phyloP scores from a whole-genome alignment of 1,284 basidiomycete genomes.

The Microbotryomycetes sp. region DNA sequence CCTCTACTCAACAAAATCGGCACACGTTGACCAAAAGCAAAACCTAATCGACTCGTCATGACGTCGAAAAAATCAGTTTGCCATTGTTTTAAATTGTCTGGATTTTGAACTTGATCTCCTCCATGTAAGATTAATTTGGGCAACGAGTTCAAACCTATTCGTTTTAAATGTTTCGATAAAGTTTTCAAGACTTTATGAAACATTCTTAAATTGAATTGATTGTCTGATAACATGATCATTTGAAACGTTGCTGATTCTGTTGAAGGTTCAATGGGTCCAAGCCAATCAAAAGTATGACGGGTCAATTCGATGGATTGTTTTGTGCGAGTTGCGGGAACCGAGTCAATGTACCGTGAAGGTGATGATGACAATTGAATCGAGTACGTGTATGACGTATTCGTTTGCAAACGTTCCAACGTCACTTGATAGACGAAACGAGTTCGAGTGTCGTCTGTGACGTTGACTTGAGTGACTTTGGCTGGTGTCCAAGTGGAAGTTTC shows the following conservation, averaged over 20 bases:
- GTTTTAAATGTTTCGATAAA: constrained; percentile 6
- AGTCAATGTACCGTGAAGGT: background rate
- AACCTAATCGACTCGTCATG: constrained; percentile 19
- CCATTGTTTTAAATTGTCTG: constrained; percentile 34
- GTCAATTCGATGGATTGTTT: constrained; percentile 10
- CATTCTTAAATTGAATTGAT: constrained; percentile 33
- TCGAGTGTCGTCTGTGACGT: constrained; percentile 4
- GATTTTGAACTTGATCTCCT: constrained; percentile 34
- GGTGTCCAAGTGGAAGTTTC: constrained; percentile 2
- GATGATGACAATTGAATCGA: constrained; percentile 7
- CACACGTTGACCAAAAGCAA: constrained; percentile 10
- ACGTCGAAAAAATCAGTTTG: constrained; percentile 37
- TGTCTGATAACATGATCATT: constrained; percentile 34
- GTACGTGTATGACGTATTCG: constrained; percentile 22
- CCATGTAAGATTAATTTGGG: constrained; percentile 34
- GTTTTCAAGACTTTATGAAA: constrained; percentile 28
- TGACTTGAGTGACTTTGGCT: constrained; percentile 1
- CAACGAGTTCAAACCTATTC: constrained; percentile 2
- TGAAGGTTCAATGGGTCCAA: background rate
- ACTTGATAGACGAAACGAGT: constrained; percentile 27
- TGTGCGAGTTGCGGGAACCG: background rate
- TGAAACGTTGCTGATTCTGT: constrained; percentile 19
- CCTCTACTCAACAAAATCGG: constrained; percentile 33
- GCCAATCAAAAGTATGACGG: constrained; percentile 24
- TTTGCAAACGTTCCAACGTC: constrained; percentile 7